These are phyloP conservation scores for Xenoacremonium recifei DNA, from an alignment of 2,329 filamentous ascomycete species.

Conservation along the genomic window DNA sequence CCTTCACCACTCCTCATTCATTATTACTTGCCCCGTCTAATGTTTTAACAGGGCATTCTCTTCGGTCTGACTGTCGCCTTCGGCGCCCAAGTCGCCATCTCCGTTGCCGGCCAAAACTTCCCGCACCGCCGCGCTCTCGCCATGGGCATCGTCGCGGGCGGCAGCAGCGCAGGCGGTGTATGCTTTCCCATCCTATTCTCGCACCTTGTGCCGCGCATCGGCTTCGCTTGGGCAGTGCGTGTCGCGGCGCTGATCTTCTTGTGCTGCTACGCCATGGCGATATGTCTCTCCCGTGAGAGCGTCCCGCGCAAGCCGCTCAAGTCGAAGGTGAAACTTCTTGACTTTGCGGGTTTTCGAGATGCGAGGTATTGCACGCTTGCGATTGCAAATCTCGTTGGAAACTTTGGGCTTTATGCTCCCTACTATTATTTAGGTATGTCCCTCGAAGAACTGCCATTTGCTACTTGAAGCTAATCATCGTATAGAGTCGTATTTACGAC, in stretches of 20 bases:
- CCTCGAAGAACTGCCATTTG: too few relatives aligned
- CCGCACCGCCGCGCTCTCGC: slow-evolving; percentile 5
- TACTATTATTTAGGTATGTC: not conserved
- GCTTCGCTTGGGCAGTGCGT: not conserved
- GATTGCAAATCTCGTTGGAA: not conserved
- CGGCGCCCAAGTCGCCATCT: slow-evolving; percentile 1
- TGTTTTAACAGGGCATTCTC: not conserved
- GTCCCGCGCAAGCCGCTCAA: not conserved
- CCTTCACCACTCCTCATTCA: not conserved
- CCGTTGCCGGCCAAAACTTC: slow-evolving; percentile 3
- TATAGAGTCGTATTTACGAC: not conserved
- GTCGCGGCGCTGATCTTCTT: not conserved
- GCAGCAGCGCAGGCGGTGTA: slow-evolving; percentile 1
- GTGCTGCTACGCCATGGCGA: not conserved
- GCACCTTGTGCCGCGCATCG: not conserved
- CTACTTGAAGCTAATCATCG: not conserved
- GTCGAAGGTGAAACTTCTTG: not conserved
- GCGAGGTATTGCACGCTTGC: not conserved
- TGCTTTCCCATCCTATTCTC: slow-evolving; percentile 1
- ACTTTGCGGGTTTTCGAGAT: not conserved
- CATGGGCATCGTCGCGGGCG: slow-evolving; percentile 3
- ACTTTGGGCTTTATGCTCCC: not conserved
- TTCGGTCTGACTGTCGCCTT: slow-evolving; percentile 4
- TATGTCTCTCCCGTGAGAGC: not conserved
- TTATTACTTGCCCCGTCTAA: too few relatives aligned